A percentile compares a stretch with the other conserved stretches of the same genome.
Conservation (phyloP, 176 grass and related monocot species). For the Hordeum vulgare region DNA sequence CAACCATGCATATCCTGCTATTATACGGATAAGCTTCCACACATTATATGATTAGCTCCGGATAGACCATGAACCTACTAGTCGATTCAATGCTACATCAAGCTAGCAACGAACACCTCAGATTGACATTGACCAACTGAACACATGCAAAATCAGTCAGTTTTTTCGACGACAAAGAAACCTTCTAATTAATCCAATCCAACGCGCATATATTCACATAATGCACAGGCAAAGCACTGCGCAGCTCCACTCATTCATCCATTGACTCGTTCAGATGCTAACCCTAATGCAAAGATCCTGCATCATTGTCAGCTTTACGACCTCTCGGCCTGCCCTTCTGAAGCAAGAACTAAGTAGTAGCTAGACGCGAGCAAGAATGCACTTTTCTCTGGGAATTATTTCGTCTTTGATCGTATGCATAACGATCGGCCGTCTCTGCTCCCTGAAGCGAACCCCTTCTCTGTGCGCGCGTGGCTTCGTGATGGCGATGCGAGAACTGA, state of each 20-base stretch:
- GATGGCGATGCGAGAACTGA: conserved; percentile 33
- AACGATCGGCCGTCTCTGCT: conserved; percentile 13
- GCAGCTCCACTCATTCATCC: conserved; percentile 2
- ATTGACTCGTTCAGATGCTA: background rate
- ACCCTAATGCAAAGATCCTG: conserved; percentile 21
- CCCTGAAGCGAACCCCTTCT: background rate
- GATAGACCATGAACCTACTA: background rate
- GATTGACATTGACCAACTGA: background rate
- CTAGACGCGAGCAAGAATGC: conserved; percentile 2
- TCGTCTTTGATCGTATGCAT: conserved; percentile 11
- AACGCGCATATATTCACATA: background rate
- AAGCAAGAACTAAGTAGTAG: conserved; percentile 20
- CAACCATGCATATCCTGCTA: background rate
- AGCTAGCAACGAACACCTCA: background rate
- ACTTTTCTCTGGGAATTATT: conserved; percentile 36
- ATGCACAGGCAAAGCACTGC: background rate
- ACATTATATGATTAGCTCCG: background rate
- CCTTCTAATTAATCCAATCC: too few relatives aligned
- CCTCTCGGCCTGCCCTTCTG: conserved; percentile 1
- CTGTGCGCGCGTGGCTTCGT: background rate
- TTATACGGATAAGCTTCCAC: background rate
- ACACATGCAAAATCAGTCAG: background rate
- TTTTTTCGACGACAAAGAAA: too few relatives aligned
- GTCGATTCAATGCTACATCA: background rate
- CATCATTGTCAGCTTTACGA: conserved; percentile 16